Conservation (phyloP, 169 alveolate species). For the Eimeria zaria region DNA sequence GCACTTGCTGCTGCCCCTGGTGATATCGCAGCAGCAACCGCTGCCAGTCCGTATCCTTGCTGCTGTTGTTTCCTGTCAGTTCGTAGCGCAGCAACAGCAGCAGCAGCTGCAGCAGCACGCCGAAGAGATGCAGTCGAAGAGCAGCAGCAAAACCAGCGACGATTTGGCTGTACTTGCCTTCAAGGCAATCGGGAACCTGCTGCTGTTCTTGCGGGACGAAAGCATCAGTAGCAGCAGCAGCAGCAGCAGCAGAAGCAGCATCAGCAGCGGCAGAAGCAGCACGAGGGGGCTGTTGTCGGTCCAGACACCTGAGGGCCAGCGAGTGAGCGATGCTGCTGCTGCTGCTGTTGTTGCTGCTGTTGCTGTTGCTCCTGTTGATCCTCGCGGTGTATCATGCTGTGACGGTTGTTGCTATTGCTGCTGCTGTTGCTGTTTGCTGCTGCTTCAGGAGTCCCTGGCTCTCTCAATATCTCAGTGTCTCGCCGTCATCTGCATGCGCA, state of each 20-base stretch:
- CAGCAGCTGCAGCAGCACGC: background rate
- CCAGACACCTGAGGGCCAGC: conserved; percentile 64
- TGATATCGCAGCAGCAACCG: conserved; percentile 36
- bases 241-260: conserved; percentile 69
- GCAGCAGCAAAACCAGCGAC: background rate
- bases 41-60: conserved; percentile 46
- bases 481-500: background rate
- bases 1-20: conserved; percentile 49
- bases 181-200: background rate
- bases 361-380: too few species aligned
- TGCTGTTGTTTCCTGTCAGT: conserved; percentile 36
- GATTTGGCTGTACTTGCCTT: conserved; percentile 28
- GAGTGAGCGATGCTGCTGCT: background rate
- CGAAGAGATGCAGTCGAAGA: background rate
- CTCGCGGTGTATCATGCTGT: too few species aligned
- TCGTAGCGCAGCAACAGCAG: conserved; percentile 21
- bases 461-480: background rate
- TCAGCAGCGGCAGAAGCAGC: conserved; percentile 43
- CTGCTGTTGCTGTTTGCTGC: conserved; percentile 51
- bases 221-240: conserved; percentile 70
- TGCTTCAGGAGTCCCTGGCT: conserved; percentile 66
- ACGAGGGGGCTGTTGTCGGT: conserved; percentile 17
- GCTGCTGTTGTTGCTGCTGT: conserved; percentile 54
- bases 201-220: background rate
- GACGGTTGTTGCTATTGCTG: conserved; percentile 31